These are phyloP conservation scores for Iris pallida DNA, from an alignment of 116 monocot species.

Conservation along the genomic window DNA sequence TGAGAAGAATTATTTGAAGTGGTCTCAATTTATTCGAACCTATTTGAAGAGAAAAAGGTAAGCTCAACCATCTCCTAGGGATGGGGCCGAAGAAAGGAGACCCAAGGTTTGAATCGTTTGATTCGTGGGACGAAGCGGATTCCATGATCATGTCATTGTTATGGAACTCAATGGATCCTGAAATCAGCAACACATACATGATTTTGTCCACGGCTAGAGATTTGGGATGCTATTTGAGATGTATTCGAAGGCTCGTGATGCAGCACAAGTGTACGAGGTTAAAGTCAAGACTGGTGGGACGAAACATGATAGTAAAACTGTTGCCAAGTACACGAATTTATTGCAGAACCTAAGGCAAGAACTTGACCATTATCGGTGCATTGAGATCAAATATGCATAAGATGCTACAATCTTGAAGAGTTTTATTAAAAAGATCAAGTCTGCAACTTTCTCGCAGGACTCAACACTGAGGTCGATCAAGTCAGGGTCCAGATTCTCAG, in stretches of 20 bases:
- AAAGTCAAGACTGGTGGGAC: neutral
- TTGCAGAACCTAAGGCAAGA: neutral
- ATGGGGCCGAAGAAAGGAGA: neutral
- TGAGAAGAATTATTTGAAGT: slow-evolving; percentile 1
- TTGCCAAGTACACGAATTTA: neutral
- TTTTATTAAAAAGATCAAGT: neutral
- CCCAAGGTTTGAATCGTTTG: neutral
- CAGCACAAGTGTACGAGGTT: neutral
- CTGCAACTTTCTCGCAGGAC: neutral
- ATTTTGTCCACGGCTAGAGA: neutral
- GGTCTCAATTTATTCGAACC: neutral
- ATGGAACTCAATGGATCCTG: slow-evolving; percentile 1
- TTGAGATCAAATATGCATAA: neutral
- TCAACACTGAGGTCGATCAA: neutral
- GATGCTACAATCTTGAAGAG: neutral
- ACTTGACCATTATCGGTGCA: neutral
- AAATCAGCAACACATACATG: neutral
- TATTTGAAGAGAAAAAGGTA: neutral
- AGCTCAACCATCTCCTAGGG: neutral
- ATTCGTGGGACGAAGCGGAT: slow-evolving; percentile 2
- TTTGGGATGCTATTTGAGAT: neutral
- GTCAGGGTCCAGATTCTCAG: neutral
- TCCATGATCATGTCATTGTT: slow-evolving; percentile 3
- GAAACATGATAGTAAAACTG: neutral
- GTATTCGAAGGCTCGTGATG: neutral